Conservation (phyloP, 768 basidiomycete species). For the Harrya chromipes region DNA sequence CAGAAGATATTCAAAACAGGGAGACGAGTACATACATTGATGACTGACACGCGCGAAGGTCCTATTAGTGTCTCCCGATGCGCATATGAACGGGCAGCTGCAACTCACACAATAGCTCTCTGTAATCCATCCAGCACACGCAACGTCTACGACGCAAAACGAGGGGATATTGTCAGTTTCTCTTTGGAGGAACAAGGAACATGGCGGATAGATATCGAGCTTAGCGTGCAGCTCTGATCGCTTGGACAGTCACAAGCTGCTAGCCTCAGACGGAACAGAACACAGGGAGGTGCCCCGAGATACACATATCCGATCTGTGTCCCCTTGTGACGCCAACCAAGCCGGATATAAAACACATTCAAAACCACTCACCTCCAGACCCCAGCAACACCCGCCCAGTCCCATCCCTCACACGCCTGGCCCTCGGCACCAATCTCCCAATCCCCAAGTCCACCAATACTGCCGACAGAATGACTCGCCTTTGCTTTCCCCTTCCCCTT, state of each 20-base stretch:
- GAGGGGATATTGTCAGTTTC: constrained; percentile 4
- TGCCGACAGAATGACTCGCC: background rate
- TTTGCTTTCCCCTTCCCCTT: constrained; percentile 22
- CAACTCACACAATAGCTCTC: constrained; percentile 48
- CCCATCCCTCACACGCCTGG: constrained; percentile 44
- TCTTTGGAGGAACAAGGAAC: background rate
- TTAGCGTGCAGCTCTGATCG: background rate
- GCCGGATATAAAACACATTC: background rate
- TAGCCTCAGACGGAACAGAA: background rate
- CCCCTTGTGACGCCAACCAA: background rate
- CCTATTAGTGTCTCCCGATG: too few species aligned
- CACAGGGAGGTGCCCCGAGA: background rate
- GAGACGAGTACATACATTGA: constrained; percentile 16
- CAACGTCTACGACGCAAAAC: constrained; percentile 38
- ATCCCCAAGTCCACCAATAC: constrained; percentile 4
- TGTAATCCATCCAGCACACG: constrained; percentile 59
- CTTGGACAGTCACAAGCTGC: too few species aligned
- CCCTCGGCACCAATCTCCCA: constrained; percentile 22
- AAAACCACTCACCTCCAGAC: constrained; percentile 45
- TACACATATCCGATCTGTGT: too few species aligned
- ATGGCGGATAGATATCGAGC: background rate
- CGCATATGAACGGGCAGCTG: too few species aligned
- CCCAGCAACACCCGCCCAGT: constrained; percentile 57
- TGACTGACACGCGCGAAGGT: constrained; percentile 14
- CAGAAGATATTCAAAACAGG: background rate